phyloP scores from a whole-genome alignment of 2,329 filamentous ascomycete species.

The Shiraia sp. region DNA sequence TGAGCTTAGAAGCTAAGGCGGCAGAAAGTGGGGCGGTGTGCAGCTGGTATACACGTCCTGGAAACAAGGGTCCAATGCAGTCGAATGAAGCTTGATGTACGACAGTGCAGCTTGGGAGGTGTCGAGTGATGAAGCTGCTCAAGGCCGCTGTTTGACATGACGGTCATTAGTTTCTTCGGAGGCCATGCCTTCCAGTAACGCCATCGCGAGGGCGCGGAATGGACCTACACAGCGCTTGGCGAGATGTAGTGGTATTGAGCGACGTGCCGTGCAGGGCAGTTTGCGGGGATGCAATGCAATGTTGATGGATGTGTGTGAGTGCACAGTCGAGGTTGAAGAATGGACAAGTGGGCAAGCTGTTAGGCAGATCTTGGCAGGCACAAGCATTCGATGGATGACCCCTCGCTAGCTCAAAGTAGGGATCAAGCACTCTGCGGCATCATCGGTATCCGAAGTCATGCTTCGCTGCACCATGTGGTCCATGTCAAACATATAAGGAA shows the following conservation, averaged over 20 bases:
- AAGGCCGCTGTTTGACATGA: conserved; percentile 25
- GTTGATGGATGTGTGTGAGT: conserved; percentile 6
- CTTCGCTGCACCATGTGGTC: background rate
- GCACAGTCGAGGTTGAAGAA: conserved; percentile 12
- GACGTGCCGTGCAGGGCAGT: conserved; percentile 9
- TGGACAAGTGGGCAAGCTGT: conserved; percentile 9
- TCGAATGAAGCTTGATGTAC: conserved; percentile 3
- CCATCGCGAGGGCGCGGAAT: conserved; percentile 34
- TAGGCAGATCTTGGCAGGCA: too few relatives aligned
- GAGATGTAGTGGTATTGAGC: conserved; percentile 18
- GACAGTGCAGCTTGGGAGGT: conserved; percentile 4
- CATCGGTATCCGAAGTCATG: background rate
- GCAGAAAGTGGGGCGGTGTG: conserved; percentile 30
- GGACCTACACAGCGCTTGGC: conserved; percentile 36
- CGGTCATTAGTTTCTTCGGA: conserved; percentile 36
- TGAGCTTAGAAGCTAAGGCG: too few relatives aligned
- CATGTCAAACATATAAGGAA: conserved; percentile 3
- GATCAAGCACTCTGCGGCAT: background rate
- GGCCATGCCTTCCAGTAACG: conserved; percentile 32
- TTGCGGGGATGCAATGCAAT: background rate
- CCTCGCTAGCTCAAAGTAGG: too few relatives aligned
- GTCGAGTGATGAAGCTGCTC: conserved; percentile 15
- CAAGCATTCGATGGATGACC: too few relatives aligned
- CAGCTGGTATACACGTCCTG: conserved; percentile 14
- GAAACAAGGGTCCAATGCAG: conserved; percentile 9